Percentiles rank a stretch among this genome's conserved stretches.
phyloP scores from a whole-genome alignment of 306 rosid species.

The Acacia confusa region DNA sequence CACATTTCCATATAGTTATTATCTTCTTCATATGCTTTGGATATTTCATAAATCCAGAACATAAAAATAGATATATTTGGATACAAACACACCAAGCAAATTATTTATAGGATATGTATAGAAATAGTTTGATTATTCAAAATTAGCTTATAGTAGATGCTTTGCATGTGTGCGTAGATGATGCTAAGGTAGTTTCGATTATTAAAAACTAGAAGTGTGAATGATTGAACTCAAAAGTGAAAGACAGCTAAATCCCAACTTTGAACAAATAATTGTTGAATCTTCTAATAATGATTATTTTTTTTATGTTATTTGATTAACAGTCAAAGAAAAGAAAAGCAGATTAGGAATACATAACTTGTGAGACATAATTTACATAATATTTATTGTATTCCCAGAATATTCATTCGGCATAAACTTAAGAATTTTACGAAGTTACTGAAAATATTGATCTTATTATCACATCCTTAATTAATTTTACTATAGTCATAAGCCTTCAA shows the following conservation, averaged over 20 bases:
- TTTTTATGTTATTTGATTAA: neutral
- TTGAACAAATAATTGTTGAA: neutral
- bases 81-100: neutral
- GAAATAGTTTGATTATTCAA: neutral
- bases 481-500: neutral
- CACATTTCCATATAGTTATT: neutral
- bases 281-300: neutral
- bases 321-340: neutral
- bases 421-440: no score
- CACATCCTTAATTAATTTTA: no score
- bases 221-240: constrained; percentile 5
- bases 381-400: neutral
- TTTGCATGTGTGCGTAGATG: neutral
- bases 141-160: neutral
- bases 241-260: neutral
- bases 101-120: neutral
- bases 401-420: neutral
- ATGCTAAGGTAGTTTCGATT: neutral
- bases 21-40: neutral
- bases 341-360: neutral
- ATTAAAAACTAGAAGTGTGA: neutral
- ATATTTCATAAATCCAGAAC: neutral
- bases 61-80: neutral
- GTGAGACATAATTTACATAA: neutral
- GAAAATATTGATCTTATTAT: no score